These are phyloP conservation scores for Haplographium delicatum DNA, from an alignment of 495 filamentous ascomycete genomes.

Conservation along the genomic window DNA sequence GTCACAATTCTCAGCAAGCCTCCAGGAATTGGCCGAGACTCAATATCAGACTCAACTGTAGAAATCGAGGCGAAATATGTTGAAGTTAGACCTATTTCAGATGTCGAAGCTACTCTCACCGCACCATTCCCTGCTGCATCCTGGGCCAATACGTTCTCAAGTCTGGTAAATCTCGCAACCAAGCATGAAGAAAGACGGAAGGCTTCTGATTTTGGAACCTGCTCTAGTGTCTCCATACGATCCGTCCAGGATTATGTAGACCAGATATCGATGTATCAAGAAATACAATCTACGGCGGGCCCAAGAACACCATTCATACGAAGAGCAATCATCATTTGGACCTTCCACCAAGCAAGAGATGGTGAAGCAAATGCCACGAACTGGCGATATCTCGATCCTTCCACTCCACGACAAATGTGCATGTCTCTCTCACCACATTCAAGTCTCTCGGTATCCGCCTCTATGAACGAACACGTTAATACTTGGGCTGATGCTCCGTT, in stretches of 20 bases:
- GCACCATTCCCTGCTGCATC: slow-evolving; percentile 46
- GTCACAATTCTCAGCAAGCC: slow-evolving; percentile 44
- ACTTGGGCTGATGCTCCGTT: slow-evolving; percentile 20
- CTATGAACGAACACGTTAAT: slow-evolving; percentile 41
- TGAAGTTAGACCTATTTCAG: slow-evolving; percentile 30
- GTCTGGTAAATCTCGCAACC: slow-evolving; percentile 25
- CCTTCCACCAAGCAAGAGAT: slow-evolving; percentile 13
- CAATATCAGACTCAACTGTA: slow-evolving; percentile 17
- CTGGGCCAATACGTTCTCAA: slow-evolving; percentile 43
- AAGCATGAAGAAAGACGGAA: slow-evolving; percentile 12
- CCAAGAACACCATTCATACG: slow-evolving; percentile 3
- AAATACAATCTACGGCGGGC: slow-evolving; percentile 16
- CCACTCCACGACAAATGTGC: slow-evolving; percentile 27
- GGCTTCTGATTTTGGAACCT: neutral
- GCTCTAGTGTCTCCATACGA: neutral
- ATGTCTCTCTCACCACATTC: slow-evolving; percentile 40
- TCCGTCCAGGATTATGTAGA: slow-evolving; percentile 19
- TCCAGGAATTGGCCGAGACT: slow-evolving; percentile 35
- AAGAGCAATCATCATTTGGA: slow-evolving; percentile 26
- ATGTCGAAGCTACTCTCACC: slow-evolving; percentile 33
- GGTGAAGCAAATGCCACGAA: slow-evolving; percentile 15
- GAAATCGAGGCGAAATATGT: slow-evolving; percentile 29
- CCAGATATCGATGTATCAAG: slow-evolving; percentile 26
- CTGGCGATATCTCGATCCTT: slow-evolving; percentile 22
- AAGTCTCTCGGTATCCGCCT: slow-evolving; percentile 36